phyloP scores from a whole-genome alignment of 2,329 filamentous ascomycete species.

The Ophioceras dolichostomum region DNA sequence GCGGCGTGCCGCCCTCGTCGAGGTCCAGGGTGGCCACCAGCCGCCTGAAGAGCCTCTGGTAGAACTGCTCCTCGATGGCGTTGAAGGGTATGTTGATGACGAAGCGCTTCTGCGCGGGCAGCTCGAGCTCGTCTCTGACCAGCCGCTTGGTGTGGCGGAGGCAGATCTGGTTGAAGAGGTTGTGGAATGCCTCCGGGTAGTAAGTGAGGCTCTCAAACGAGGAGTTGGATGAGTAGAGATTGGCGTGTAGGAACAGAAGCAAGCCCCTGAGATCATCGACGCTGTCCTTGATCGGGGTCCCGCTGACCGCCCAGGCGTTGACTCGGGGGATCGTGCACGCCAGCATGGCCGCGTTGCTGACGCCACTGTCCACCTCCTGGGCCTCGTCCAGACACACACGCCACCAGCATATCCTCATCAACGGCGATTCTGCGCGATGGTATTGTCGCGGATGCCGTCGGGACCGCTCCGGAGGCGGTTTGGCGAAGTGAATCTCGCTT shows the following conservation, averaged over 20 bases:
- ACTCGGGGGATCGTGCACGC: conserved; percentile 69
- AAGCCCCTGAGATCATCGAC: conserved; percentile 69
- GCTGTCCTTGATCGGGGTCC: conserved; percentile 73
- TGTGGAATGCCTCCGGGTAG: conserved; percentile 48
- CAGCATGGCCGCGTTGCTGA: conserved; percentile 70
- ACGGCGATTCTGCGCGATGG: conserved; percentile 56
- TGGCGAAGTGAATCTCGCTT: conserved; percentile 66
- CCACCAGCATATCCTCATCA: conserved; percentile 82
- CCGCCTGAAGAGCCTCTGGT: conserved; percentile 60
- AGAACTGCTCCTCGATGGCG: conserved; percentile 82
- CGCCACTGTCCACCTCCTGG: conserved; percentile 87
- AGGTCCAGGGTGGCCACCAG: conserved; percentile 63
- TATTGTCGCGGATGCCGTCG: conserved; percentile 56
- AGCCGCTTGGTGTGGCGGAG: conserved; percentile 77
- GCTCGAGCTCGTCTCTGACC: conserved; percentile 62
- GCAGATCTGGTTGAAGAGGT: conserved; percentile 59
- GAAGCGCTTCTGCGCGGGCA: conserved; percentile 76
- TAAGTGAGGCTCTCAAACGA: conserved; percentile 58
- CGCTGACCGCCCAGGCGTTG: conserved; percentile 87
- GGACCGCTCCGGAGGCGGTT: conserved; percentile 54
- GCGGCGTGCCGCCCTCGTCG: conserved; percentile 48
- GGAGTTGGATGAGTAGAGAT: conserved; percentile 56
- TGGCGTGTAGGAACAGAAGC: conserved; percentile 65
- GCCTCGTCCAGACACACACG: conserved; percentile 67
- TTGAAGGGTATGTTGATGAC: conserved; percentile 87